These are phyloP conservation scores for Metarhizium rileyi DNA, from an alignment of 2,329 filamentous ascomycete species.

Conservation along the genomic window DNA sequence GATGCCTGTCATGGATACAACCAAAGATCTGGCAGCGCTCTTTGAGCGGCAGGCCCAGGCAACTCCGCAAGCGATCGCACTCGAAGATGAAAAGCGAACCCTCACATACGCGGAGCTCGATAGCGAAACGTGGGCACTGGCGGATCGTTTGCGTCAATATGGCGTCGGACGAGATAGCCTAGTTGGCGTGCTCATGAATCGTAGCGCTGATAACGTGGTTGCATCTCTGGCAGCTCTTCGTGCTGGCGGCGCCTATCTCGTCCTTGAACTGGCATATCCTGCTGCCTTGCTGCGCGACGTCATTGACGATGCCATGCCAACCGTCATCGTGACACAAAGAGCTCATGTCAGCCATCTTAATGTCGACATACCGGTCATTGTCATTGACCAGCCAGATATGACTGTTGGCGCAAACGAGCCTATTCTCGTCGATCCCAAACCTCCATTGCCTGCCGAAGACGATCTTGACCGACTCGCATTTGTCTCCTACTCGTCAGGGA, in stretches of 20 bases:
- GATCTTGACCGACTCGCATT: slow-evolving; percentile 68
- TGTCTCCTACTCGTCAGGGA: slow-evolving; percentile 73
- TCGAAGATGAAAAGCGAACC: slow-evolving; percentile 58
- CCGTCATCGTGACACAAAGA: slow-evolving; percentile 58
- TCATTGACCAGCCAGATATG: slow-evolving; percentile 43
- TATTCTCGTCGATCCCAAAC: slow-evolving; percentile 26
- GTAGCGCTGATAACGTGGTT: slow-evolving; percentile 71
- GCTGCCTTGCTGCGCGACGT: slow-evolving; percentile 65
- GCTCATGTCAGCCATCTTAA: slow-evolving; percentile 58
- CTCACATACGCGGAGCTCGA: slow-evolving; percentile 70
- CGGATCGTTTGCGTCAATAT: slow-evolving; percentile 51
- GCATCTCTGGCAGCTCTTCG: slow-evolving; percentile 68
- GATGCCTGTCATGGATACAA: slow-evolving; percentile 60
- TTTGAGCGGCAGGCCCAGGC: slow-evolving; percentile 58
- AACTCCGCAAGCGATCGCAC: slow-evolving; percentile 59
- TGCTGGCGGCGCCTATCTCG: slow-evolving; percentile 70
- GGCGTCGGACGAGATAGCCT: slow-evolving; percentile 64
- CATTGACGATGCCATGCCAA: slow-evolving; percentile 63
- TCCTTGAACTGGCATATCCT: slow-evolving; percentile 72
- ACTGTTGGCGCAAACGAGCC: slow-evolving; percentile 15
- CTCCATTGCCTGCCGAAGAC: slow-evolving; percentile 48
- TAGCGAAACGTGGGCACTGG: slow-evolving; percentile 53
- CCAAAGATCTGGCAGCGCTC: slow-evolving; percentile 62
- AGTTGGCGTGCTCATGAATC: slow-evolving; percentile 65
- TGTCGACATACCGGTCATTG: slow-evolving; percentile 50